These are phyloP conservation scores for Pichia sp. DNA, from an alignment of 1,139 yeast species.

Conservation along the genomic window DNA sequence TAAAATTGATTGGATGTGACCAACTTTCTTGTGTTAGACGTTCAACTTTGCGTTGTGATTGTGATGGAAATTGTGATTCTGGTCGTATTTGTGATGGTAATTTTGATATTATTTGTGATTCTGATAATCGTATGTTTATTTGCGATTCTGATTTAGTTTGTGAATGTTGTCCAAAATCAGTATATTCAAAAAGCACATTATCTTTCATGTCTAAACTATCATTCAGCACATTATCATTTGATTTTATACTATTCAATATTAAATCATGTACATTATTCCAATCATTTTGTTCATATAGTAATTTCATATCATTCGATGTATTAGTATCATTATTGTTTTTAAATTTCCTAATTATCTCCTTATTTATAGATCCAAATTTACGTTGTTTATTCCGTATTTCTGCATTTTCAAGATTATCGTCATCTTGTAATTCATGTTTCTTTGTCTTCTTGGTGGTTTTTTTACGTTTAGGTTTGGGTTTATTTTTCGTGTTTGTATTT, in stretches of 20 bases:
- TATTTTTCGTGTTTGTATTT: not conserved
- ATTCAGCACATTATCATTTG: not conserved
- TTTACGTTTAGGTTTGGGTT: not conserved
- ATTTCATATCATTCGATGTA: slow-evolving; percentile 1
- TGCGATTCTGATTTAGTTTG: not conserved
- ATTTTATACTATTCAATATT: not conserved
- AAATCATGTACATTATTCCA: slow-evolving; percentile 19
- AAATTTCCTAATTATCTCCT: slow-evolving; percentile 11
- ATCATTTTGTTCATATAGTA: slow-evolving; percentile 15
- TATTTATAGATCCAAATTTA: slow-evolving; percentile 13
- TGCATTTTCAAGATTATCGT: not conserved
- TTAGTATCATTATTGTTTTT: slow-evolving; percentile 7
- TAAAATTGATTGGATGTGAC: slow-evolving; percentile 7
- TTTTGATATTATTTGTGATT: not conserved
- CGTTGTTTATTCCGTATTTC: slow-evolving; percentile 1
- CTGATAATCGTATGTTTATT: too few relatives aligned
- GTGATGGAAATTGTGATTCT: not conserved
- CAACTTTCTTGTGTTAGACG: slow-evolving; percentile 7
- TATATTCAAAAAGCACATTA: slow-evolving; percentile 2
- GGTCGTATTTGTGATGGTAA: not conserved
- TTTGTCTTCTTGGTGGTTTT: not conserved
- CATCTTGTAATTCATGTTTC: not conserved
- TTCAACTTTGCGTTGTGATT: not conserved
- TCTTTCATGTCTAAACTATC: not conserved
- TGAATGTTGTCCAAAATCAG: slow-evolving; percentile 1